Conservation (phyloP, 2,329 filamentous ascomycete genomes). For the Neonectria magnoliae region DNA sequence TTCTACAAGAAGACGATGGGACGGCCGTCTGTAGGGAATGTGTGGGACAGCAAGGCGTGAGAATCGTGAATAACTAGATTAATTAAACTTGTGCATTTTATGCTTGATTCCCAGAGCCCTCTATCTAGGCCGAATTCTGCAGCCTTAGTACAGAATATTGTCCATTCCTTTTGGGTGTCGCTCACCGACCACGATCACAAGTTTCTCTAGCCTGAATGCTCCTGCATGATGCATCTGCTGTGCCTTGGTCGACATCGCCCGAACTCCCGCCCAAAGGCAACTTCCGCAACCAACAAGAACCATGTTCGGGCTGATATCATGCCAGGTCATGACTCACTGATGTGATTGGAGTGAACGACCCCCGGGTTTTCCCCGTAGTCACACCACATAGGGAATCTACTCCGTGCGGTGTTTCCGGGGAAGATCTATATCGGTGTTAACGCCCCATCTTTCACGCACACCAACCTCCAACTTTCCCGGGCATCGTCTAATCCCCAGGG, state of each 20-base stretch:
- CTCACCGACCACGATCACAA: background rate
- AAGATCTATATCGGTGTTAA: background rate
- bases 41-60: background rate
- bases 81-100: background rate
- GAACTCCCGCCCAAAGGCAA: background rate
- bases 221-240: background rate
- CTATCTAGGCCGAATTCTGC: background rate
- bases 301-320: background rate
- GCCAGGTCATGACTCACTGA: background rate
- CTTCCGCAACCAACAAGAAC: background rate
- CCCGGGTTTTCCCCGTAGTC: background rate
- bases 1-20: constrained; percentile 60
- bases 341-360: background rate
- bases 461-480: background rate
- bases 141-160: background rate
- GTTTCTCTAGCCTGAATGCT: background rate
- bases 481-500: background rate
- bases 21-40: no score
- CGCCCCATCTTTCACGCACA: background rate
- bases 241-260: background rate
- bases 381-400: background rate
- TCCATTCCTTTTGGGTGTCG: background rate
- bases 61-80: background rate
- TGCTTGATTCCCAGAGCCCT: background rate
- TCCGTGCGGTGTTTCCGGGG: background rate